phyloP scores from a whole-genome alignment of 768 basidiomycete genomes.

The Lentinula sp. region DNA sequence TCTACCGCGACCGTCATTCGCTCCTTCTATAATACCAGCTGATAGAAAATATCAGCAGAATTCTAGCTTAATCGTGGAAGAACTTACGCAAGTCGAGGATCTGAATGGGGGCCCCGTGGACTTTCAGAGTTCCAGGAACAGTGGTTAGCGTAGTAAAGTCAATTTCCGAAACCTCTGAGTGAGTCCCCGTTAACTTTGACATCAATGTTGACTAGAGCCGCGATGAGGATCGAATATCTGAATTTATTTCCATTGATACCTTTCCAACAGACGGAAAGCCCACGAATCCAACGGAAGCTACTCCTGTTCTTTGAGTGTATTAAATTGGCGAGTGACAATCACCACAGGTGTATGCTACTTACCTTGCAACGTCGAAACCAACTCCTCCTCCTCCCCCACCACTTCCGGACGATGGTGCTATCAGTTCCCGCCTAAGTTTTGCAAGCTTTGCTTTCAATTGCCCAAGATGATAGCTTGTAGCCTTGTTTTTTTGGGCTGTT shows the following conservation, averaged over 20 bases:
- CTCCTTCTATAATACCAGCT: conserved; percentile 98
- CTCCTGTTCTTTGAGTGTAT: conserved; percentile 62
- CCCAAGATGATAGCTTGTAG: conserved; percentile 92
- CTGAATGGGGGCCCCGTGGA: conserved; percentile 95
- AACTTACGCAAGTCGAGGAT: conserved; percentile 83
- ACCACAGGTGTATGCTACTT: conserved; percentile 1
- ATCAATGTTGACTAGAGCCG: conserved; percentile 74
- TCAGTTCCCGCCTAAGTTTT: conserved; percentile 92
- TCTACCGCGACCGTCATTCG: conserved; percentile 92
- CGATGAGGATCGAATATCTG: neutral
- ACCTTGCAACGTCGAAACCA: conserved; percentile 94
- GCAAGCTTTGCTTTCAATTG: conserved; percentile 98
- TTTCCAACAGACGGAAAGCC: conserved; percentile 95
- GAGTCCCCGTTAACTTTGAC: conserved; percentile 95
- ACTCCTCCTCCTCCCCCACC: conserved; percentile 86
- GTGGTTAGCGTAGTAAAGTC: conserved; percentile 97
- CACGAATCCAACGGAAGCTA: conserved; percentile 93
- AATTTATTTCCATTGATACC: conserved; percentile 29
- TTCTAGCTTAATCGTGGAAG: neutral
- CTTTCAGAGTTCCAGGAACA: conserved; percentile 44
- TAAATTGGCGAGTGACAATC: neutral
- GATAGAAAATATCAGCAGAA: conserved; percentile 2
- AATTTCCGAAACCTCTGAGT: conserved; percentile 92
- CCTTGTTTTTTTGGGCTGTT: conserved; percentile 91
- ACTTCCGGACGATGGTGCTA: conserved; percentile 65